phyloP scores from a whole-genome alignment of 2,329 filamentous ascomycete species.

The Lizonia empirigonia region DNA sequence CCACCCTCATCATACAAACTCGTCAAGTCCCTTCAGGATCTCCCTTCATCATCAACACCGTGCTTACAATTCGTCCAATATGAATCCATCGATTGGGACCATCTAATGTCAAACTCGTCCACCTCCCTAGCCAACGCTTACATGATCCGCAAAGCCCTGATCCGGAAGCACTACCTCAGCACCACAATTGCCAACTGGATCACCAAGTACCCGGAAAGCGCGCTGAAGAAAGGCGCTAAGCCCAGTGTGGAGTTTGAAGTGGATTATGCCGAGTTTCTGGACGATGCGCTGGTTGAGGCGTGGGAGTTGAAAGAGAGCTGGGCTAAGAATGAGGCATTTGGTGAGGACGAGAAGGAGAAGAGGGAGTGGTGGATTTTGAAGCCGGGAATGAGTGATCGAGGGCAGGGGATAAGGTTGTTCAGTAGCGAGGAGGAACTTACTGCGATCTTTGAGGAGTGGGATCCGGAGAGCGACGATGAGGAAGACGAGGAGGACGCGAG shows the following conservation, averaged over 20 bases:
- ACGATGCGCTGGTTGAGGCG: slow-evolving; percentile 88
- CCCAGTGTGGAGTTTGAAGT: slow-evolving; percentile 86
- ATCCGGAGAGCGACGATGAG: slow-evolving; percentile 71
- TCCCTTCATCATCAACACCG: slow-evolving; percentile 54
- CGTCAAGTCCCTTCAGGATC: slow-evolving; percentile 57
- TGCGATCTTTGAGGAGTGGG: slow-evolving; percentile 90
- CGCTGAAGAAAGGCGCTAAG: slow-evolving; percentile 73
- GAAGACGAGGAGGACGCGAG: slow-evolving; percentile 53
- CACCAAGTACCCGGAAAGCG: slow-evolving; percentile 76
- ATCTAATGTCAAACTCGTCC: slow-evolving; percentile 65
- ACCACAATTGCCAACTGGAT: slow-evolving; percentile 84
- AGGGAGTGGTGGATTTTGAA: slow-evolving; percentile 98
- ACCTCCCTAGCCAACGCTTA: slow-evolving; percentile 83
- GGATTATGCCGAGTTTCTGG: slow-evolving; percentile 95
- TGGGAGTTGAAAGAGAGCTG: slow-evolving; percentile 85
- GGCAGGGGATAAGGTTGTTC: slow-evolving; percentile 91
- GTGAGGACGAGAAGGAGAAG: slow-evolving; percentile 45
- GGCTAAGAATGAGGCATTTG: slow-evolving; percentile 63
- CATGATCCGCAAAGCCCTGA: slow-evolving; percentile 93
- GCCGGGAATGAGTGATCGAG: slow-evolving; percentile 95
- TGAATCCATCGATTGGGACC: slow-evolving; percentile 84
- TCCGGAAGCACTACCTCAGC: slow-evolving; percentile 92
- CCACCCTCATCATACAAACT: slow-evolving; percentile 61
- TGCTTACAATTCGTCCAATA: slow-evolving; percentile 84
- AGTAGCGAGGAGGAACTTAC: slow-evolving; percentile 83